Conservation (phyloP, 345 rosid genomes). For the Melastoma malabathricum region DNA sequence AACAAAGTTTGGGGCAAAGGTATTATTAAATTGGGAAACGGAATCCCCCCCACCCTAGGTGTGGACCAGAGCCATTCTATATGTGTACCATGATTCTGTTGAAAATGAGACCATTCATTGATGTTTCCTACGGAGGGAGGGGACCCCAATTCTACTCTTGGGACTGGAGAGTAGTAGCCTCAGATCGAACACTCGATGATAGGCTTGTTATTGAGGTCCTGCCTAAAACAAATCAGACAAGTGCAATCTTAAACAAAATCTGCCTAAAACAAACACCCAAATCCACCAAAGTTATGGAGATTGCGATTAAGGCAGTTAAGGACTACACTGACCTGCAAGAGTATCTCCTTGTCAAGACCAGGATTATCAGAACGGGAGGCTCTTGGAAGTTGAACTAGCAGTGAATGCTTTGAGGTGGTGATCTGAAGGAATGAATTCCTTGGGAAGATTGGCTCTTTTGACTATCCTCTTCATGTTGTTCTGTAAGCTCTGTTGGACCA, state of each 20-base stretch:
- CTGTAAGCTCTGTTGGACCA: conserved; percentile 89
- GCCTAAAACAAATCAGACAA: too few species aligned
- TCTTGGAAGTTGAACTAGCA: conserved; percentile 75
- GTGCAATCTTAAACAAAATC: too few species aligned
- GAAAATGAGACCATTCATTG: too few species aligned
- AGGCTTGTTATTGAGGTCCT: too few species aligned
- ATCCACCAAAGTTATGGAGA: not conserved
- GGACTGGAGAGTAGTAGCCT: too few species aligned
- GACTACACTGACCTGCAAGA: conserved; percentile 18
- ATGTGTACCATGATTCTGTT: not conserved
- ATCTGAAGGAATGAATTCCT: conserved; percentile 72
- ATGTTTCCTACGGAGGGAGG: not conserved
- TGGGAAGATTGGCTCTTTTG: conserved; percentile 80
- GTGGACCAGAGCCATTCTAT: not conserved
- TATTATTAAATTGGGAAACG: conserved; percentile 6
- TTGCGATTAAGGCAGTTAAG: not conserved
- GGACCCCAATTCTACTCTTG: not conserved
- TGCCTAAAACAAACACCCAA: too few species aligned
- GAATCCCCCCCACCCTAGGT: not conserved
- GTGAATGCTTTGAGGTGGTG: conserved; percentile 81
- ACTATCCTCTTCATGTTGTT: conserved; percentile 85
- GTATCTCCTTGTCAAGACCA: conserved; percentile 10
- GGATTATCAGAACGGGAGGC: conserved; percentile 51
- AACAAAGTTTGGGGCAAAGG: not conserved
- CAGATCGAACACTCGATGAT: too few species aligned